These are phyloP conservation scores for Lactarius trivialis DNA, from an alignment of 768 basidiomycete species.

Conservation along the genomic window DNA sequence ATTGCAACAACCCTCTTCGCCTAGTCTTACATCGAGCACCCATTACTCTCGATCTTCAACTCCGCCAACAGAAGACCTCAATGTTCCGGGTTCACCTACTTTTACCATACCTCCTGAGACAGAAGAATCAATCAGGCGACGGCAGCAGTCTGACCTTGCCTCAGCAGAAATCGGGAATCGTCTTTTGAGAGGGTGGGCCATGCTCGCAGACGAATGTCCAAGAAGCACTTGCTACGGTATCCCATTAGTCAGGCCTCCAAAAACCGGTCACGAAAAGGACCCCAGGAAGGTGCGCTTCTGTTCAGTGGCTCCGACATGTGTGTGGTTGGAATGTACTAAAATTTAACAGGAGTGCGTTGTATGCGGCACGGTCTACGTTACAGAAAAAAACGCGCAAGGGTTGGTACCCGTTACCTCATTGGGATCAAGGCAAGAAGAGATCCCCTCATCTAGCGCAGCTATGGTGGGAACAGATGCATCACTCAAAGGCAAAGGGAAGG, in stretches of 20 bases:
- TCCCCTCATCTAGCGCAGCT: background rate
- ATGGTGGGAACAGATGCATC: background rate
- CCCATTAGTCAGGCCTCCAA: slow-evolving; percentile 78
- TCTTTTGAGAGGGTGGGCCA: slow-evolving; percentile 78
- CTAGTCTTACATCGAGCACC: slow-evolving; percentile 44
- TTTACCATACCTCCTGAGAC: slow-evolving; percentile 62
- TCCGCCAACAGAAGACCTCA: slow-evolving; percentile 71
- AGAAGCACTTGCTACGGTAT: slow-evolving; percentile 65
- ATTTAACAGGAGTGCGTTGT: slow-evolving; percentile 23
- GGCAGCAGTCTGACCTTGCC: slow-evolving; percentile 76
- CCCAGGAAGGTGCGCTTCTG: slow-evolving; percentile 51
- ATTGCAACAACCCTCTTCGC: slow-evolving; percentile 23
- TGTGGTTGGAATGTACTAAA: background rate
- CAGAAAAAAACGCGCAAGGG: slow-evolving; percentile 12
- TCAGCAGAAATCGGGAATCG: slow-evolving; percentile 74
- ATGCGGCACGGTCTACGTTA: slow-evolving; percentile 20
- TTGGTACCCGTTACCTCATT: slow-evolving; percentile 6
- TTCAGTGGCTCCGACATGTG: background rate
- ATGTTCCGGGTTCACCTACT: slow-evolving; percentile 50
- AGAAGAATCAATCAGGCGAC: slow-evolving; percentile 56
- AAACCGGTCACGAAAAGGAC: slow-evolving; percentile 50
- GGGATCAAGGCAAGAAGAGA: slow-evolving; percentile 1
- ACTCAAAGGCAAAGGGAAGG: slow-evolving; percentile 11
- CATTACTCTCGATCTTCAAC: slow-evolving; percentile 60
- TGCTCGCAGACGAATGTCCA: slow-evolving; percentile 84